Base-by-base conservation (phyloP, 2,329 filamentous ascomycete genomes). In the Colletotrichum sp. region DNA sequence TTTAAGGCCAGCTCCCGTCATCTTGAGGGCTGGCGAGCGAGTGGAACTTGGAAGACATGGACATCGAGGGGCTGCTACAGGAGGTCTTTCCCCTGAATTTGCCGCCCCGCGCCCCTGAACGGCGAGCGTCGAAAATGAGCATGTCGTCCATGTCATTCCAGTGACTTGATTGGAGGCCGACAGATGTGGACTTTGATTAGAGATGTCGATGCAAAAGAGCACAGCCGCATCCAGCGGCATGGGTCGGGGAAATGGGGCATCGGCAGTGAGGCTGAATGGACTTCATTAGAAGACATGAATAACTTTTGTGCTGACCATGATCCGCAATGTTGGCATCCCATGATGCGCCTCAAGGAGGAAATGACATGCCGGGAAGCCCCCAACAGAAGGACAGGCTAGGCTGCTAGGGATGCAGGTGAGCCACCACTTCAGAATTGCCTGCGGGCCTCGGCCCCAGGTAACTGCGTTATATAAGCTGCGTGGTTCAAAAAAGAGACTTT, bases 1-100 rank as follows among this genome's bases (percentile, higher is more conserved):
- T 28, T 32, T 14, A n/a, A 18, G 30, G 30, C 36, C 59, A 24
- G n/a, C 43, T 52, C 43, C 43, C 43, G 43, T 52, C 43, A 14
- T 28, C 7, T 26, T 13, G 63, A 68, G 63, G 69, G 39, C 55
- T 60, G 32, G 24, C 14, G 39, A 52, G 36, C n/a, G 64, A 64
- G 30, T 52, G n/a, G 36, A 39, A 18, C 36, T 39, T 39, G 36
- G n/a, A 52, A 13, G 43, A 52, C 43, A 21, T 52, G 39, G 57
- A 57, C 12, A n/a, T 63, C 26, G 36, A 63, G 68, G 68, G 72
- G 61, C 70, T 75, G 55, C 48, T 36, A 63, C 63, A 72, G 28
- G 72, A 72, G 61, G 21, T 21, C 39, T 24, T 36, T 59, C 73
- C 63, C 73, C 69, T 72, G 57, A 73, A 59, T 68, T 66, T 67